Evolutionary conservation across 2,329 filamentous ascomycete genomes (phyloP).

Genomic region (Elsinoe necatrix): DNA sequence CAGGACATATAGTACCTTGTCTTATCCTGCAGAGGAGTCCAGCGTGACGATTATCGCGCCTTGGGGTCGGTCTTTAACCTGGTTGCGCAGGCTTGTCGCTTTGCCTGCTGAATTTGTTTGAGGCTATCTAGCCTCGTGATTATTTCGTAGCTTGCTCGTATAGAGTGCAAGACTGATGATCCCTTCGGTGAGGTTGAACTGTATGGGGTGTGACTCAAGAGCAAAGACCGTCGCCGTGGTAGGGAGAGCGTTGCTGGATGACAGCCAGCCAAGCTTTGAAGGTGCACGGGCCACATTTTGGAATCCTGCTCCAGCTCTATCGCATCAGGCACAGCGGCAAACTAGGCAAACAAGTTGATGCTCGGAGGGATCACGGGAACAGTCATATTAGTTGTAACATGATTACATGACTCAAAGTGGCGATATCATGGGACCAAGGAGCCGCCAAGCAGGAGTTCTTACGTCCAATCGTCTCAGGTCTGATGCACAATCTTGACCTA

Average conservation of each 20-base stretch:
- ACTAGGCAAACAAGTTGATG: neutral
- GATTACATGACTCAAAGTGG: neutral
- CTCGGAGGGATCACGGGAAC: neutral
- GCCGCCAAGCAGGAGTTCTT: too few relatives aligned
- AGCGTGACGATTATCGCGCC: constrained; percentile 10
- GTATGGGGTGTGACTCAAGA: constrained; percentile 12
- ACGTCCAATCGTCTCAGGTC: neutral
- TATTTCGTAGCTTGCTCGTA: neutral
- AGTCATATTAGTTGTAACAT: neutral
- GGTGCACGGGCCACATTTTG: constrained; percentile 5
- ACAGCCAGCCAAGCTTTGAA: constrained; percentile 2
- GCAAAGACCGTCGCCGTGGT: neutral
- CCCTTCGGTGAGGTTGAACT: constrained; percentile 2
- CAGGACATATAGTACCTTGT: constrained; percentile 5
- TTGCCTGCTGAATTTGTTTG: constrained; percentile 4
- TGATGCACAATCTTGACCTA: neutral
- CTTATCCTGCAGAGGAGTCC: constrained; percentile 6
- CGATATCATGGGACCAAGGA: too few relatives aligned
- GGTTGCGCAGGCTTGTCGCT: constrained; percentile 14
- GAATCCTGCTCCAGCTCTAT: neutral
- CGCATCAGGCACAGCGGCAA: neutral
- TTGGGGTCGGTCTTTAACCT: constrained; percentile 12
- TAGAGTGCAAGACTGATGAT: neutral
- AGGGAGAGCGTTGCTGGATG: neutral
- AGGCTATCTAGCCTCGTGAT: neutral